Evolutionary conservation across 768 basidiomycete species (phyloP), one percentile per base, ranked within the genome.

Genomic region (Mycena metata): DNA sequence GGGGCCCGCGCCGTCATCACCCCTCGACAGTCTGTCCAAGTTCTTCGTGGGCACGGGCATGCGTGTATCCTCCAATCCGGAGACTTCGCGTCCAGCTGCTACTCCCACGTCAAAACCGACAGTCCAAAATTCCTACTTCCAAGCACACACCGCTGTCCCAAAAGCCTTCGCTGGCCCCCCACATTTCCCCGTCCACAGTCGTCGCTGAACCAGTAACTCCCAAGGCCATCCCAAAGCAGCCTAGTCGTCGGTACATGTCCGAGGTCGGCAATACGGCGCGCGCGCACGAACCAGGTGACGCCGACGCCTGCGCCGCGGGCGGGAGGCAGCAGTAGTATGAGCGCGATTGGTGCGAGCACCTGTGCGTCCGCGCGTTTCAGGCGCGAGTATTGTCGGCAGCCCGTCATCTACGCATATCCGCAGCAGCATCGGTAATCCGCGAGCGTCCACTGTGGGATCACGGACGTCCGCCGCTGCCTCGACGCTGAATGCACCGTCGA

Each of bases 1-100:
- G 26, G 70, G 67, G 16, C 50, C 60, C 11, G 42, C 69, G 3
- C 45, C 69, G 3, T 17, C 55, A 21, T 68, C 67, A 19, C 50
- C 30, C 19, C 57, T 66, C 23, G 65, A 66, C 43, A 69, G 59
- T 26, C 19, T 71, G 16, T 71, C 70, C 33, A 71, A 67, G 17
- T 67, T 68, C 54, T 71, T 71, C 52, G 70, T 71, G 41, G 70
- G 70, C 67, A 65, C 63, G 3, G 70, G 66, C 19, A 47, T 72
- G 56, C 66, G 70, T 5, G 66, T 69, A 2, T 61, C 70, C 15
- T 66, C 67, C 26, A 62, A 55, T 35, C 67, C 70, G 15, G 67
- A 72, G 24, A 42, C 35, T 0, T 6, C 60, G 21, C 45, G 8
- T 46, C 60, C 58, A 49, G 33, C 17, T 16, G 21, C 61, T 21